Evolutionary conservation across 345 rosid species (phyloP), one percentile per base, ranked within the genome.

Genomic region (Heritiera fomes): DNA sequence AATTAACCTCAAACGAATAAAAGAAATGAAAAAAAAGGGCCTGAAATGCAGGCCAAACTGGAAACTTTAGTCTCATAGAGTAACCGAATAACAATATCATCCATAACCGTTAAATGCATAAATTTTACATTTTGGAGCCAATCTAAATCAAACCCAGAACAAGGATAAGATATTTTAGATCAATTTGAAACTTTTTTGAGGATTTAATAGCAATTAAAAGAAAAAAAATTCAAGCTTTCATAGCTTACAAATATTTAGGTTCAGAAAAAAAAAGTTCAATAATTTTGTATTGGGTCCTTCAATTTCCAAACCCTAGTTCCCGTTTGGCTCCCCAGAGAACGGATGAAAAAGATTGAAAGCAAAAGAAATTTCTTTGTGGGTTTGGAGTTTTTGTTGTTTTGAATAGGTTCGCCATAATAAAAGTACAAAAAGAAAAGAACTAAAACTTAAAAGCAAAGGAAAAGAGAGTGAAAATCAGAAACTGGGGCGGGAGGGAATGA

Each of bases 401-500:
- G 10, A 41, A 58, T 5, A 28, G 14, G 17, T 61, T 5, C 4
- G 34, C 66, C 5, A 11, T 61, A 56, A 56, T 7, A 55, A 61
- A 10, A 60, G 11, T 41, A 41, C 0, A 3, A 2, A 3, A 8
- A 8, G 6, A 13, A 12, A 18, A 10, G 28, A 28, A 28, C 0
- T 11, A 8, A 55, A 41, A 28, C 6, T 1, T 2, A 43, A 32
- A 71, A 61, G 0, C 6, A n/a, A 73, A 47, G 66, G 41, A 56
- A 68, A 70, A 23, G 28, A 23, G 28, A 23, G 4, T 43, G 20
- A 23, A 47, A 80, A 77, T 61, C 77, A 79, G 76, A 66, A 34
- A 61, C 9, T 65, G 62, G 78, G 5, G 40, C 13, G 58, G 52
- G 80, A 0, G 82, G 85, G 86, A 82, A 70, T 32, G 84, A 88